Evolutionary conservation across 495 filamentous ascomycete genomes (phyloP).

Genomic region (Copromyces sp.): DNA sequence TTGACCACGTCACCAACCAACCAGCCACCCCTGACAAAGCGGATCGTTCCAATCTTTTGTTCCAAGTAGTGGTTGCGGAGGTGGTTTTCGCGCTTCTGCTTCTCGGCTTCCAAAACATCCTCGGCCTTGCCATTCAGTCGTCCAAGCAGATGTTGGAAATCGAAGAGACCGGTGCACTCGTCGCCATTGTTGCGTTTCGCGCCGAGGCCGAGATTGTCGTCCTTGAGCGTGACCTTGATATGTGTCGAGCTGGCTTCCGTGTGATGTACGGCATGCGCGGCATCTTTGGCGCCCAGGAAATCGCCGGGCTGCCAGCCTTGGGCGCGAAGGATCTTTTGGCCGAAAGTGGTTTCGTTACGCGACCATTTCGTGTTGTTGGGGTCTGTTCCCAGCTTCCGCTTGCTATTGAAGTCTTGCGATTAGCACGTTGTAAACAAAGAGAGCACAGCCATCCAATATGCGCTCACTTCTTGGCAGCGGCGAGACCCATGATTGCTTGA

Average conservation of each 20-base stretch:
- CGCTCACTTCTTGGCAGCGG: constrained; percentile 59
- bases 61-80: constrained; percentile 58
- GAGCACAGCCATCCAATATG: background rate
- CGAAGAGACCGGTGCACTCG: constrained; percentile 72
- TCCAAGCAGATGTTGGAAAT: constrained; percentile 74
- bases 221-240: constrained; percentile 71
- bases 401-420: constrained; percentile 39
- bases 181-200: constrained; percentile 58
- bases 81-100: constrained; percentile 47
- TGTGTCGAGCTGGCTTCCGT: constrained; percentile 67
- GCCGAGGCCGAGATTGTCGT: constrained; percentile 81
- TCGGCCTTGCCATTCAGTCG: constrained; percentile 82
- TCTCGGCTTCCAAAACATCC: constrained; percentile 53
- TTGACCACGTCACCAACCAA: constrained; percentile 51
- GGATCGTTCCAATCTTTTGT: constrained; percentile 60
- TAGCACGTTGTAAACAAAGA: background rate
- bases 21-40: constrained; percentile 73
- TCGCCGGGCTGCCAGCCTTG: constrained; percentile 87
- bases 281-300: constrained; percentile 63
- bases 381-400: constrained; percentile 72
- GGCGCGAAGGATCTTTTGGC: constrained; percentile 72
- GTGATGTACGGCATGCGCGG: constrained; percentile 61
- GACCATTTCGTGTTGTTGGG: constrained; percentile 93
- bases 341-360: constrained; percentile 67
- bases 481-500: constrained; percentile 54